Evolutionary conservation across 345 rosid genomes (phyloP).

Genomic region (Moringa oleifera): DNA sequence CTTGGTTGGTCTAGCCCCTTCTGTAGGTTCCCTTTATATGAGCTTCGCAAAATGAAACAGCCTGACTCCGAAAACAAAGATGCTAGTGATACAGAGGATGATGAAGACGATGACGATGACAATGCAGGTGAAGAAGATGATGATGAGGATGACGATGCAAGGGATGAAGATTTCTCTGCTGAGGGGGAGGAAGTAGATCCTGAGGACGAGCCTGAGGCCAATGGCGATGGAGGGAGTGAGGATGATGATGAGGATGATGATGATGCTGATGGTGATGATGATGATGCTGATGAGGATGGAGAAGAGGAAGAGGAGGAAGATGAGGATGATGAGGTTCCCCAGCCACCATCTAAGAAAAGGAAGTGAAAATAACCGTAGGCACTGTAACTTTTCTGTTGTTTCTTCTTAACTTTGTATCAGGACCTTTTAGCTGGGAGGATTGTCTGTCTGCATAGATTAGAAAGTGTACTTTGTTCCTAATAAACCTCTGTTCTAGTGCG

Average conservation of each 20-base stretch:
- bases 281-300: constrained; percentile 24
- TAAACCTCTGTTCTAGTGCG: not conserved
- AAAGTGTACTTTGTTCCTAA: not conserved
- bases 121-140: constrained; percentile 36
- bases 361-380: constrained; percentile 30
- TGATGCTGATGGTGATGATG: constrained; percentile 30
- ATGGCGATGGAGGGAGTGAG: constrained; percentile 49
- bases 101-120: constrained; percentile 35
- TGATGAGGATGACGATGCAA: constrained; percentile 36
- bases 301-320: constrained; percentile 35
- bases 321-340: constrained; percentile 46
- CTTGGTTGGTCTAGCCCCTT: constrained; percentile 3
- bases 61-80: constrained; percentile 46
- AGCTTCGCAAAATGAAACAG: constrained; percentile 29
- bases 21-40: constrained; percentile 37
- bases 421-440: constrained; percentile 10
- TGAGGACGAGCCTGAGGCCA: constrained; percentile 51
- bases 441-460: constrained; percentile 22
- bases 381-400: constrained; percentile 3
- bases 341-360: constrained; percentile 63
- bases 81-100: constrained; percentile 46
- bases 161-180: constrained; percentile 49
- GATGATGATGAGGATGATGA: constrained; percentile 44
- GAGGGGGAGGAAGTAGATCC: constrained; percentile 53
- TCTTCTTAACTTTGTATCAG: not conserved